phyloP scores from a whole-genome alignment of 768 basidiomycete species.

The Lentinula lateritia region DNA sequence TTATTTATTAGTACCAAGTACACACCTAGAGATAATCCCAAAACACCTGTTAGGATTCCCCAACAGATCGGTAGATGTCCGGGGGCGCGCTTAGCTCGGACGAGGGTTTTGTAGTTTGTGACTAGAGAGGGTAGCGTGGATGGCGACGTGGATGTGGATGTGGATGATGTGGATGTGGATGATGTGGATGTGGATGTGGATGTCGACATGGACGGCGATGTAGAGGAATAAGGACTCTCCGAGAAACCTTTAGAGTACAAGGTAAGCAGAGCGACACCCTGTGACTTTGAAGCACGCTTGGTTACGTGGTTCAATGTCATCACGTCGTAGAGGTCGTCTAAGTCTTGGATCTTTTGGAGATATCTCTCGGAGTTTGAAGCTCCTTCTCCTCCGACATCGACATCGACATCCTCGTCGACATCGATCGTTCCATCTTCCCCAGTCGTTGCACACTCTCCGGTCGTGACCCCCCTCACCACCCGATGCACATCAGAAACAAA shows the following conservation, averaged over 20 bases:
- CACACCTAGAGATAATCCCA: slow-evolving; percentile 69
- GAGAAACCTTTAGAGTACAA: slow-evolving; percentile 82
- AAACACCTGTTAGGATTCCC: slow-evolving; percentile 76
- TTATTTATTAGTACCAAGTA: no score
- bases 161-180: no score
- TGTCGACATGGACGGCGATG: no score
- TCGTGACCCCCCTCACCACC: slow-evolving; percentile 18
- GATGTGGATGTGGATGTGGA: no score
- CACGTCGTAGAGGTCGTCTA: slow-evolving; percentile 78
- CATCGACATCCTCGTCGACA: no score
- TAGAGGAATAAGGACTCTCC: slow-evolving; percentile 32
- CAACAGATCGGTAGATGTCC: slow-evolving; percentile 92
- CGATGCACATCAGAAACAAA: slow-evolving; percentile 75
- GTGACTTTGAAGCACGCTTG: slow-evolving; percentile 80
- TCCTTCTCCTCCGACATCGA: slow-evolving; percentile 3
- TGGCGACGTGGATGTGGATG: no score
- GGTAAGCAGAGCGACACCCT: slow-evolving; percentile 89
- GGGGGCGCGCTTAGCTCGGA: slow-evolving; percentile 56
- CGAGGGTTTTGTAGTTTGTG: slow-evolving; percentile 61
- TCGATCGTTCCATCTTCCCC: no score
- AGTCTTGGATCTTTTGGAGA: slow-evolving; percentile 38
- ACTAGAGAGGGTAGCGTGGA: no score
- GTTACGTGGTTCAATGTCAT: slow-evolving; percentile 91
- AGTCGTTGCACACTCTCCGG: no score
- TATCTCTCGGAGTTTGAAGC: slow-evolving; percentile 10